Conservation (phyloP, 441 rosid species). For the Sinapis alba region DNA sequence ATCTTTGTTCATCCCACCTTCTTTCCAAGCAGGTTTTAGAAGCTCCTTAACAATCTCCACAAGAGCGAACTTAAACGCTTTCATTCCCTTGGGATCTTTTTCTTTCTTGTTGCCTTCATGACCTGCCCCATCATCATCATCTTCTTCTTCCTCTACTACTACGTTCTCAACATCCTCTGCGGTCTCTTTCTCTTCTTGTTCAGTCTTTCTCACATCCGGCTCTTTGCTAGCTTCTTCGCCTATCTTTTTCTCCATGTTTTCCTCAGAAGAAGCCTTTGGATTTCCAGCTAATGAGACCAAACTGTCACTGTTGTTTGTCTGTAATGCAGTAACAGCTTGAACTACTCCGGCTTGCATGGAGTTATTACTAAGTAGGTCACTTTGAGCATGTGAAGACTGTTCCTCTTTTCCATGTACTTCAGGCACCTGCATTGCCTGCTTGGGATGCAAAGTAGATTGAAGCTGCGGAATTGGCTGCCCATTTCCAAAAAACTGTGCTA, state of each 20-base stretch:
- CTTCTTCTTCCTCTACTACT: conserved; percentile 50
- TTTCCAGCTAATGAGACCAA: conserved; percentile 45
- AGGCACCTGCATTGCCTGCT: conserved; percentile 45
- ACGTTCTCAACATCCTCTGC: conserved; percentile 44
- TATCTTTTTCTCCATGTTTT: conserved; percentile 34
- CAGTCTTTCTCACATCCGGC: conserved; percentile 42
- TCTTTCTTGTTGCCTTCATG: conserved; percentile 52
- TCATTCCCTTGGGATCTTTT: conserved; percentile 73
- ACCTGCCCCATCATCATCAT: conserved; percentile 43
- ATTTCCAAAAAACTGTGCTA: conserved; percentile 77
- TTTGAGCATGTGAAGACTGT: conserved; percentile 50
- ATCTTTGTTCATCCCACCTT: conserved; percentile 86
- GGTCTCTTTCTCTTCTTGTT: conserved; percentile 33
- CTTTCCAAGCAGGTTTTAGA: conserved; percentile 95
- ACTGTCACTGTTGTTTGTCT: conserved; percentile 39
- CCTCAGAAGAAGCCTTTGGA: conserved; percentile 41
- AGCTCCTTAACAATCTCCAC: conserved; percentile 90
- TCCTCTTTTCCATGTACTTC: conserved; percentile 44
- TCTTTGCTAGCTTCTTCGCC: conserved; percentile 44
- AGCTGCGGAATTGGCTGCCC: conserved; percentile 80
- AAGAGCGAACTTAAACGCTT: conserved; percentile 87
- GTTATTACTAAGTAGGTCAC: conserved; percentile 51
- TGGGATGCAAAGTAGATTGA: conserved; percentile 55
- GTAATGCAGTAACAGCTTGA: conserved; percentile 25
- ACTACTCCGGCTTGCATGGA: conserved; percentile 44